phyloP scores from a whole-genome alignment of 1,284 basidiomycete species.

The Cryptococcus amylolentus region DNA sequence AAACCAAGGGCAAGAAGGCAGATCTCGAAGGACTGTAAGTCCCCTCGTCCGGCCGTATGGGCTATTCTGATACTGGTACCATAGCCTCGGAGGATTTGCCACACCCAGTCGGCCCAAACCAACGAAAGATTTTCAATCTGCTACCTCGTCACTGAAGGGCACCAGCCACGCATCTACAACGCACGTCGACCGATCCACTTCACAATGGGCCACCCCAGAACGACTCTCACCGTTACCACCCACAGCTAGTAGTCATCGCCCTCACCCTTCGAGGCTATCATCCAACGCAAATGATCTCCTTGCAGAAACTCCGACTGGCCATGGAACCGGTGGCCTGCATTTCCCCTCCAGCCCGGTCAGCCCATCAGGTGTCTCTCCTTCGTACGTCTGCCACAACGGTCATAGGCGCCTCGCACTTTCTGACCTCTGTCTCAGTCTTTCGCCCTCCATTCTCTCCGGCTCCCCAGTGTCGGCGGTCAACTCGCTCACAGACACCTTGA shows the following conservation, averaged over 20 bases:
- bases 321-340: constrained; percentile 5
- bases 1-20: constrained; percentile 22
- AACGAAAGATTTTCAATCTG: constrained; percentile 1
- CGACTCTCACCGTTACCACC: constrained; percentile 20
- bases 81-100: constrained; percentile 35
- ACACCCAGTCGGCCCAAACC: constrained; percentile 34
- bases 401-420: too few species aligned
- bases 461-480: constrained; percentile 32
- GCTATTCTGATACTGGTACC: background rate
- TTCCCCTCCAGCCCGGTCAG: constrained; percentile 35
- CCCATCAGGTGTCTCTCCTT: constrained; percentile 26
- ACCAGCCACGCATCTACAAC: background rate
- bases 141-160: background rate
- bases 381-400: constrained; percentile 7
- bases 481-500: constrained; percentile 46
- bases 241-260: constrained; percentile 31
- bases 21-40: constrained; percentile 48
- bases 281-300: constrained; percentile 6
- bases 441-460: constrained; percentile 25
- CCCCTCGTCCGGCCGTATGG: background rate
- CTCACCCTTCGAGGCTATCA: constrained; percentile 21
- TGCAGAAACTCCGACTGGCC: constrained; percentile 25
- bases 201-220: constrained; percentile 19
- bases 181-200: background rate
- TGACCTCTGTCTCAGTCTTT: constrained; percentile 6